These are phyloP conservation scores for Jatropha multifida DNA, from an alignment of 441 rosid genomes.

Conservation along the genomic window DNA sequence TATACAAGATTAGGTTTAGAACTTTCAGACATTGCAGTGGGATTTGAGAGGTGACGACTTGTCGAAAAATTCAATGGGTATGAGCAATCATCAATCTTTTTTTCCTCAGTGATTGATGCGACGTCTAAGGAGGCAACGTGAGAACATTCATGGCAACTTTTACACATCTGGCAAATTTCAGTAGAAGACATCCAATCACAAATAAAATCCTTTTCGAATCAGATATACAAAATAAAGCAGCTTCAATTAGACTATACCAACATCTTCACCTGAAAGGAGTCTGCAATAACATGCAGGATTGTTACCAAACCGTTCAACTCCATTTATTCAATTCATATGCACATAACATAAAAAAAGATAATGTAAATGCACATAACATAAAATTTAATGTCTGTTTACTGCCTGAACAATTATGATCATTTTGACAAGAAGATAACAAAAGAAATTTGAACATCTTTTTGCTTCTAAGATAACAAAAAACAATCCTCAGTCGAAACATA, in stretches of 20 bases:
- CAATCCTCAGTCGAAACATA: neutral
- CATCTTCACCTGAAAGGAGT: slow-evolving; percentile 43
- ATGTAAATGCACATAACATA: neutral
- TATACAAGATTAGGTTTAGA: slow-evolving; percentile 41
- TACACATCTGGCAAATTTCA: slow-evolving; percentile 52
- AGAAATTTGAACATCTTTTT: neutral
- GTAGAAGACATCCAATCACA: slow-evolving; percentile 37
- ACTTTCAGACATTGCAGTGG: neutral
- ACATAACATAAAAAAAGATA: neutral
- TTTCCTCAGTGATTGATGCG: slow-evolving; percentile 33
- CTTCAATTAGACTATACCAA: slow-evolving; percentile 42
- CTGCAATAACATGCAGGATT: slow-evolving; percentile 3
- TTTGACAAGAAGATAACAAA: neutral
- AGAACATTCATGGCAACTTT: slow-evolving; percentile 40
- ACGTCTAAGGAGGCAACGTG: slow-evolving; percentile 36
- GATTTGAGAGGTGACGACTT: neutral
- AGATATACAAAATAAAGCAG: slow-evolving; percentile 36
- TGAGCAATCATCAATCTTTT: slow-evolving; percentile 32
- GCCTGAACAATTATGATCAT: neutral
- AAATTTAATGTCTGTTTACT: neutral
- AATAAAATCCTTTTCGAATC: slow-evolving; percentile 27
- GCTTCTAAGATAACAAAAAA: neutral
- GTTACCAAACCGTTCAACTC: slow-evolving; percentile 11
- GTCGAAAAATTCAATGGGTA: neutral
- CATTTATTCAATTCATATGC: slow-evolving; percentile 14